Evolutionary conservation across 768 basidiomycete species (phyloP).

Genomic region (Dacryopinax primogenitus): DNA sequence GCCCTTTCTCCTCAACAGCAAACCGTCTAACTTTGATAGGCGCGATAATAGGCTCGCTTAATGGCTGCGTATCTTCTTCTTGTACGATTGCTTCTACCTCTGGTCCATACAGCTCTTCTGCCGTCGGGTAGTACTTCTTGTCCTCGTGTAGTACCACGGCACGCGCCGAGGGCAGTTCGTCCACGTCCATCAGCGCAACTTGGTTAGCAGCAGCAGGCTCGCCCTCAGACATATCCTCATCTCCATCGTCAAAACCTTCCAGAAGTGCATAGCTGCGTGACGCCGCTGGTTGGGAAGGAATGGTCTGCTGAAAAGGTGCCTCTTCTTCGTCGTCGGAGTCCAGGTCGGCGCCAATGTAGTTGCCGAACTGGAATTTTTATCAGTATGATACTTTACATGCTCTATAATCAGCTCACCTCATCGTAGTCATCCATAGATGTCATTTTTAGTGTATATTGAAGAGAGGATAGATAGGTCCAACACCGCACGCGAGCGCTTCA

Average conservation of each 20-base stretch:
- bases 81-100: conserved; percentile 95
- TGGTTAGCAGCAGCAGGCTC: conserved; percentile 36
- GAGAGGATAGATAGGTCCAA: neutral
- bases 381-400: conserved; percentile 7
- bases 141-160: conserved; percentile 89
- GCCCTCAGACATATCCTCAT: conserved; percentile 25
- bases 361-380: conserved; percentile 54
- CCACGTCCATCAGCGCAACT: conserved; percentile 69
- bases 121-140: conserved; percentile 95
- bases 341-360: conserved; percentile 91
- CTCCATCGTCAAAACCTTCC: conserved; percentile 74
- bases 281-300: conserved; percentile 28
- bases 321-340: conserved; percentile 69
- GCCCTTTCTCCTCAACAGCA: conserved; percentile 86
- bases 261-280: conserved; percentile 40
- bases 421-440: conserved; percentile 31
- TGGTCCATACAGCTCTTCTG: conserved; percentile 78
- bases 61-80: conserved; percentile 93
- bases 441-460: conserved; percentile 28
- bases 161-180: conserved; percentile 64
- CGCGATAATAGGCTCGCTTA: conserved; percentile 88
- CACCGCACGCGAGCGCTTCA: neutral
- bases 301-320: conserved; percentile 33
- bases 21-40: conserved; percentile 92
- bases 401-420: conserved; percentile 16